These are phyloP conservation scores for Centrapalus pauciflorus DNA, from an alignment of 129 eudicot species.

Conservation along the genomic window DNA sequence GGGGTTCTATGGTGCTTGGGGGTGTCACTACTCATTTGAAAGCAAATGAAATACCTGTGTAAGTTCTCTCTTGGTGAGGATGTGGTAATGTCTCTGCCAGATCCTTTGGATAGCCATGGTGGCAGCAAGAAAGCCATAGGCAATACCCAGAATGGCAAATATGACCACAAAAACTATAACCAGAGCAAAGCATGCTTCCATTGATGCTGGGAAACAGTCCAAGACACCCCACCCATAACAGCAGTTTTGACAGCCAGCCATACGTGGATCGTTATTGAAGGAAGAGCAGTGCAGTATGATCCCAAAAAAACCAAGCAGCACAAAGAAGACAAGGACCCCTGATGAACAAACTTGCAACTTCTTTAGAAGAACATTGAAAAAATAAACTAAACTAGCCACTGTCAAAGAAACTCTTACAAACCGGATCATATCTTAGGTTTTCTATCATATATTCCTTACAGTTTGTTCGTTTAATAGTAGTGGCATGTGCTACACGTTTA, in stretches of 20 bases:
- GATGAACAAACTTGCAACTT: conserved; percentile 13
- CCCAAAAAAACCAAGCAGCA: conserved; percentile 72
- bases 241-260: conserved; percentile 89
- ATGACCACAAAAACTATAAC: conserved; percentile 66
- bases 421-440: background rate
- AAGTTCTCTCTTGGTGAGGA: conserved; percentile 84
- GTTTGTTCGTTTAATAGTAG: background rate
- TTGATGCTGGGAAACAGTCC: conserved; percentile 82
- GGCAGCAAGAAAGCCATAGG: conserved; percentile 86
- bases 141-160: conserved; percentile 84
- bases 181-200: conserved; percentile 77
- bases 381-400: background rate
- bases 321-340: conserved; percentile 74
- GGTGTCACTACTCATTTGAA: background rate
- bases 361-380: background rate
- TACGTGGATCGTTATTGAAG: conserved; percentile 49
- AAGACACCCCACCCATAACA: conserved; percentile 85
- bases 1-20: background rate
- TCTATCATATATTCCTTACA: background rate
- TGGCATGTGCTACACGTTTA: background rate
- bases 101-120: conserved; percentile 85
- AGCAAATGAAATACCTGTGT: conserved; percentile 52
- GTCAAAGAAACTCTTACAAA: background rate
- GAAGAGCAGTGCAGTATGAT: conserved; percentile 70
- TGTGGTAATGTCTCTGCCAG: conserved; percentile 96